Conservation (phyloP, 345 rosid species). For the Rhodamnia argentea region DNA sequence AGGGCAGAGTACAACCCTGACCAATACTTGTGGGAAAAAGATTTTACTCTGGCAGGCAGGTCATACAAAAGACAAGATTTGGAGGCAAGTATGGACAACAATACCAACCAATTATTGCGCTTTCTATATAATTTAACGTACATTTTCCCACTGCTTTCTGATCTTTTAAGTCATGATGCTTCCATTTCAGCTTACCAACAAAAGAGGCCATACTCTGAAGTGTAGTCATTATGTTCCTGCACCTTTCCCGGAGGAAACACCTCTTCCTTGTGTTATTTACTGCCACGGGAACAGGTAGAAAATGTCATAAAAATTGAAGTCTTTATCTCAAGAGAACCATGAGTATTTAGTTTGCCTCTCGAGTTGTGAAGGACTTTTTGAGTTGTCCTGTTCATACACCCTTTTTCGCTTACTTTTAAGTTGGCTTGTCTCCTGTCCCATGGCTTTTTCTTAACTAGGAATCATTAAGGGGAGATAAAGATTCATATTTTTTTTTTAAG, state of each 20-base stretch:
- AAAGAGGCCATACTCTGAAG: conserved; percentile 69
- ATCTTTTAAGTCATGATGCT: background rate
- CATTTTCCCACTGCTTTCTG: background rate
- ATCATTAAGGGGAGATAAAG: background rate
- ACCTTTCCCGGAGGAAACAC: conserved; percentile 45
- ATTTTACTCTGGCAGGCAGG: conserved; percentile 71
- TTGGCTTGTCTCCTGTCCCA: background rate
- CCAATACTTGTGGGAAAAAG: conserved; percentile 83
- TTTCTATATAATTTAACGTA: background rate
- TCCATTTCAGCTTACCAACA: conserved; percentile 63
- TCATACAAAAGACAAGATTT: conserved; percentile 80
- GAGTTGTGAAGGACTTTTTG: background rate
- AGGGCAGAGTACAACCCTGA: conserved; percentile 95
- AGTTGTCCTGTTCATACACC: background rate
- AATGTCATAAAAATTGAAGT: background rate
- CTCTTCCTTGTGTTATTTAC: conserved; percentile 92
- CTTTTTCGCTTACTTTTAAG: background rate
- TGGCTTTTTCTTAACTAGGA: background rate
- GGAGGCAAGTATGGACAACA: conserved; percentile 76
- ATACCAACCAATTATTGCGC: background rate
- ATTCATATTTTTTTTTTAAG: background rate
- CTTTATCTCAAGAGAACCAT: background rate
- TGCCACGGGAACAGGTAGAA: conserved; percentile 94
- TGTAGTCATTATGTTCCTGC: conserved; percentile 88
- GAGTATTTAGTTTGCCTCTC: background rate